These are phyloP conservation scores for Arachis monticola DNA, from an alignment of 331 rosid species.

Conservation along the genomic window DNA sequence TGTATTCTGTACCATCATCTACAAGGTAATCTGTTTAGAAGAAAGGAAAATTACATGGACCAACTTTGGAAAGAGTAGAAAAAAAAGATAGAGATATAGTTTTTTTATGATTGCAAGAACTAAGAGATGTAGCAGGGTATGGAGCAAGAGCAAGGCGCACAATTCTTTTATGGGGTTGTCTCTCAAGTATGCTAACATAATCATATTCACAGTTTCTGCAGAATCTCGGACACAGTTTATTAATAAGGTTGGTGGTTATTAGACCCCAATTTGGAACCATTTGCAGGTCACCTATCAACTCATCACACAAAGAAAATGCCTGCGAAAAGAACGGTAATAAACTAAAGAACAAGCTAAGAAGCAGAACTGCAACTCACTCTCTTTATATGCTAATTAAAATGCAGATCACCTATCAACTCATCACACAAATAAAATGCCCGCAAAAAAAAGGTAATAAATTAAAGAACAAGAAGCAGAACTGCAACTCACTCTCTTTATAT, in stretches of 20 bases:
- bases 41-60: slow-evolving; percentile 28
- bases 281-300: slow-evolving; percentile 51
- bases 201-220: slow-evolving; percentile 20
- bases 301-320: too few relatives aligned
- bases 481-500: slow-evolving; percentile 52
- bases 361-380: too few relatives aligned
- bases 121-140: too few relatives aligned
- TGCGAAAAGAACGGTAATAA: too few relatives aligned
- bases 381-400: too few relatives aligned
- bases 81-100: too few relatives aligned
- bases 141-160: too few relatives aligned
- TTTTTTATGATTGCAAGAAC: too few relatives aligned
- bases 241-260: slow-evolving; percentile 39
- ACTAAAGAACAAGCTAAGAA: too few relatives aligned
- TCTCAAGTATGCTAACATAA: too few relatives aligned
- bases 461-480: slow-evolving; percentile 4
- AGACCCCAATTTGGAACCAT: slow-evolving; percentile 13
- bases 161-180: too few relatives aligned
- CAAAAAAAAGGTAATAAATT: background rate
- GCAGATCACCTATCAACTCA: slow-evolving; percentile 12
- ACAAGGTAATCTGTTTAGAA: slow-evolving; percentile 88
- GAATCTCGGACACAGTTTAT: slow-evolving; percentile 3
- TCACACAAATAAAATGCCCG: slow-evolving; percentile 63
- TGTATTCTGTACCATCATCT: slow-evolving; percentile 96
- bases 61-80: background rate